Evolutionary conservation across 140 eudicot species (phyloP), one percentile per base, ranked within the genome.

Genomic region (Oenanthe javanica): DNA sequence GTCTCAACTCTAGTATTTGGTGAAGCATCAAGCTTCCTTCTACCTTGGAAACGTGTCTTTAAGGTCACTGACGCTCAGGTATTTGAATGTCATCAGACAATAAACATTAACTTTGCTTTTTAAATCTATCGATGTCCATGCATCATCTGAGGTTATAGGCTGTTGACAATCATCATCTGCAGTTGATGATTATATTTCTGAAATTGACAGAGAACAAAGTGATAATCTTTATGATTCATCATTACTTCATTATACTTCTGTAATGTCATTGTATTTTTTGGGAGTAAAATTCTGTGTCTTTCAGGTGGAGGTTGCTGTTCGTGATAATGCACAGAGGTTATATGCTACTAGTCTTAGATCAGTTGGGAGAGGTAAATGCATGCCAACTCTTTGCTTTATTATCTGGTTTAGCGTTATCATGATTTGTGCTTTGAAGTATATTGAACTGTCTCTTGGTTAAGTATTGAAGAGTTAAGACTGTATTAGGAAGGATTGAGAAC

Each of bases 21-120:
- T 66, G 98, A 91, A 81, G 98, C 99, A 82, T 89, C 99, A 0
- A 85, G 90, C 50, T 96, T 96, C 83, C 97, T 96, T 86, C 88
- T 96, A 87, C 99, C 99, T 42, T 96, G 99, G 99, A 96, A 91
- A 81, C 97, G 99, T 67, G 94, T 96, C 59, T 96, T 96, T 86
- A 93, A 87, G 82, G 90, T 96, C 81, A 93, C 99, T 5, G 97
- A 96, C 73, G 66, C 99, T 52, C 98, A 96, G 99, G 97, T 95
- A 95, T 76, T 59, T 55, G 72, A 50, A 72, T 72, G 71, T 45
- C 38, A 8, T 46, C 13, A 12, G 61, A 57, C 57, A 57, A 47
- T 83, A 45, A 21, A 66, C 4, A 11, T 11, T 64, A 63, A 10
- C 48, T 18, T 18, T 9, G 15, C 63, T 46, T 61, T 31, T 43